phyloP scores from a whole-genome alignment of 2,329 filamentous ascomycete species.

The Nemania sp. region DNA sequence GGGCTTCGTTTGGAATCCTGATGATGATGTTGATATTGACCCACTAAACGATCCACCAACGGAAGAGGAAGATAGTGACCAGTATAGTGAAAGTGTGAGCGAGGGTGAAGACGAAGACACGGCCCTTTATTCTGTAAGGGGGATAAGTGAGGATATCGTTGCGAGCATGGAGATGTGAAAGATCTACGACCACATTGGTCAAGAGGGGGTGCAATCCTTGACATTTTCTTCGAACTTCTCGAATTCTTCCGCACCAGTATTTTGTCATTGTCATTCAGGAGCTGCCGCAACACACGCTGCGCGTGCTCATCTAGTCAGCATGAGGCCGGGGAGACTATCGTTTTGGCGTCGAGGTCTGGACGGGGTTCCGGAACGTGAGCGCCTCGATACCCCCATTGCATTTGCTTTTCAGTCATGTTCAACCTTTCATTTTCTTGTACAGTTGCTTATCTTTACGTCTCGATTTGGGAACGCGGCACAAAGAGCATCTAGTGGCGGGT shows the following conservation, averaged over 20 bases:
- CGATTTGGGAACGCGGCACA: neutral
- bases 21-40: conserved; percentile 62
- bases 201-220: neutral
- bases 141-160: conserved; percentile 67
- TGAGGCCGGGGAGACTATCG: conserved; percentile 1
- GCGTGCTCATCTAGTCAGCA: neutral
- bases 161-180: conserved; percentile 64
- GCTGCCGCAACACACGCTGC: neutral
- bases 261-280: neutral
- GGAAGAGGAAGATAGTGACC: conserved; percentile 52
- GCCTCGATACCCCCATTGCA: conserved; percentile 16
- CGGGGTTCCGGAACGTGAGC: conserved; percentile 9
- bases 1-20: conserved; percentile 56
- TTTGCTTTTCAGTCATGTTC: conserved; percentile 6
- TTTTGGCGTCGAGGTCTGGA: conserved; percentile 15
- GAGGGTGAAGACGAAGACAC: conserved; percentile 49
- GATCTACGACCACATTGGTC: too few species aligned
- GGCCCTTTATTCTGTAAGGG: conserved; percentile 53
- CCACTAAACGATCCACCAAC: conserved; percentile 57
- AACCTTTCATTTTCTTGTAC: conserved; percentile 12
- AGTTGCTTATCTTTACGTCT: conserved; percentile 2
- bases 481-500: neutral
- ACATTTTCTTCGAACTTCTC: neutral
- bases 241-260: neutral
- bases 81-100: conserved; percentile 46